Conservation (phyloP, 805 yeast genomes). For the Sugiyamaella qingdaonensis region DNA sequence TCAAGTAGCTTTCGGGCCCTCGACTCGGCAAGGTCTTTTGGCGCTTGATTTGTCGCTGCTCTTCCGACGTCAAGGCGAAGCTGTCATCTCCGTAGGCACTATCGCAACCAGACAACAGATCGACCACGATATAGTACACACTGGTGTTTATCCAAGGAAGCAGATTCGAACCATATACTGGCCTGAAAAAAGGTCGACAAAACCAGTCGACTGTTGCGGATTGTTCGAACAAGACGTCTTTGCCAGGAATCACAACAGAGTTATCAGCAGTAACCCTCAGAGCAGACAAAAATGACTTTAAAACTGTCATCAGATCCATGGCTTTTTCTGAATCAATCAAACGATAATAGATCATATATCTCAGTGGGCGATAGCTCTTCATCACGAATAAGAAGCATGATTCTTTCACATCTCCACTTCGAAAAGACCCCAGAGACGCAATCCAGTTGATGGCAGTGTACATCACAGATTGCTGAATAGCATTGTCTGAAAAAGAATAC, state of each 20-base stretch:
- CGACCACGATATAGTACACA: neutral
- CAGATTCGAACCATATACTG: neutral
- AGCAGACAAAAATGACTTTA: neutral
- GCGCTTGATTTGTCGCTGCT: too few relatives aligned
- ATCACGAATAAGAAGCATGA: conserved; percentile 7
- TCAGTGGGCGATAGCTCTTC: conserved; percentile 5
- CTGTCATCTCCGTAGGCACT: too few relatives aligned
- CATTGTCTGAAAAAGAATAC: neutral
- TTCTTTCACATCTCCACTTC: conserved; percentile 2
- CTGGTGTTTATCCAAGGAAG: neutral
- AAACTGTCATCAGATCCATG: neutral
- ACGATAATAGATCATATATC: neutral
- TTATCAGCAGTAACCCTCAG: neutral
- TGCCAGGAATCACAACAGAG: neutral
- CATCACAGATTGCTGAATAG: neutral
- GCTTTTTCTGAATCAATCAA: neutral
- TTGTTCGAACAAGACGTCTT: neutral
- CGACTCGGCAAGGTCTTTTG: too few relatives aligned
- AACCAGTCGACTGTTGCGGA: neutral
- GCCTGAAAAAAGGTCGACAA: neutral
- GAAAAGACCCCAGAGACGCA: neutral
- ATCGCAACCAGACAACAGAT: neutral
- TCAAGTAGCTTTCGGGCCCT: too few relatives aligned
- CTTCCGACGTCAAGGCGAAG: too few relatives aligned
- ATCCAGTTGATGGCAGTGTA: neutral